Evolutionary conservation across 1,139 yeast species (phyloP), one percentile per base, ranked within the genome.

Genomic region (Saccharomyces hybrid): DNA sequence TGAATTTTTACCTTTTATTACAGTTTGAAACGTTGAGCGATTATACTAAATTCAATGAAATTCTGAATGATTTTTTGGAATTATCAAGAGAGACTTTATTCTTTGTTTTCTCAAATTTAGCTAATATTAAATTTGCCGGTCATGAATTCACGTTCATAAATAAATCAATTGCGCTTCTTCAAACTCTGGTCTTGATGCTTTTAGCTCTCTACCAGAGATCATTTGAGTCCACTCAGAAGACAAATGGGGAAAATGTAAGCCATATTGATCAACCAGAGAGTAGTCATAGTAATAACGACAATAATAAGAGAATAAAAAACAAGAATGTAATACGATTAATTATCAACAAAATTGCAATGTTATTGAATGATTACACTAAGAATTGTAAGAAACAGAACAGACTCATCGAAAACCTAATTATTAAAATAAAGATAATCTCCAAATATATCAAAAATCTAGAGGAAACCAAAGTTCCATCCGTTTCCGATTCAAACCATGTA

Each of bases 31-130:
- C 47, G 13, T 25, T 57, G 19, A 57, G 57, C 4, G 63, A 64
- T 42, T 32, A 49, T 5, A 57, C 55, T n/a, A 60, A 59, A 23
- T 65, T 61, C 49, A 54, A 53, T 29, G 58, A 57, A 26, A 53
- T 51, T 14, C 60, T 62, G 42, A 57, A 58, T 26, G 67, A 64
- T 8, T 60, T 65, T 47, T 52, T 67, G 29, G 62, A 61, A 46
- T 38, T 65, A 19, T 47, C 61, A 2, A 69, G 66, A 51, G 69
- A 65, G 50, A 60, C 68, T 16, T 55, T 66, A 23, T 66, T 66
- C 52, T 66, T 58, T 54, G 58, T 66, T n/a, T 67, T 67, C 54
- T 67, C 70, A 5, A 66, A 65, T 34, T 54, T 67, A 29, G 70
- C 70, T 14, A 65, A 64, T 48, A 55, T 62, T 47, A 65, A 60